Evolutionary conservation across 2,329 filamentous ascomycete genomes (phyloP), one percentile per base, ranked within the genome.

Genomic region (Colletotrichum acutatum): DNA sequence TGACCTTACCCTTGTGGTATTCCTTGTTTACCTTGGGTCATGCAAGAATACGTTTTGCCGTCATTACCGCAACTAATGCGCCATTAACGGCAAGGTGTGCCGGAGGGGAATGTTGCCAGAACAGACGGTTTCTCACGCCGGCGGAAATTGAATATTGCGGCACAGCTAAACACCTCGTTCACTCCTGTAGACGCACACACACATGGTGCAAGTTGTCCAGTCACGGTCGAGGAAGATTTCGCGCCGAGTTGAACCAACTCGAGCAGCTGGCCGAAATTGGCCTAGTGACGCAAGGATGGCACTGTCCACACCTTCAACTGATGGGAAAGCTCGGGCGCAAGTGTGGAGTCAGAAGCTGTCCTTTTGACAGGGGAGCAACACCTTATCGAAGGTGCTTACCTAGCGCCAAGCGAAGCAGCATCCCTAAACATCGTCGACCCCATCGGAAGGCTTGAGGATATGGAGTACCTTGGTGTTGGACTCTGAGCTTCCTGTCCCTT

Each of bases 141-240:
- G 61, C 26, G 54, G 71, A 73, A 61, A 73, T 19, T 71, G 56
- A 5, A 30, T 9, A 59, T 26, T 61, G 71, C 71, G 71, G 70
- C 70, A 72, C 66, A 49, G 66, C 46, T 46, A 58, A 54, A 49
- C 37, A 42, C 37, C 37, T 60, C 42, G 32, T 28, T 72, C 60
- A 37, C 60, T 64, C 59, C 5, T 7, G 5, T 42, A 16, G 34
- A 65, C 11, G 5, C 32, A 34, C 32, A 34, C 30, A 34, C 32
- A 34, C 34, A 24, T 32, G 24, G 5, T 54, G n/a, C 16, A 26
- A 16, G 52, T 52, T 24, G 66, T 42, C 71, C 66, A 70, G 34
- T 72, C 37, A 61, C 28, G 24, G 32, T 11, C 8, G n/a, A 46
- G 54, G 22, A 60, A 22, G 32, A 63, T 70, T 22, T 60, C 32